Evolutionary conservation across 495 filamentous ascomycete genomes (phyloP).

Genomic region (Symbiotaphrina buchneri): DNA sequence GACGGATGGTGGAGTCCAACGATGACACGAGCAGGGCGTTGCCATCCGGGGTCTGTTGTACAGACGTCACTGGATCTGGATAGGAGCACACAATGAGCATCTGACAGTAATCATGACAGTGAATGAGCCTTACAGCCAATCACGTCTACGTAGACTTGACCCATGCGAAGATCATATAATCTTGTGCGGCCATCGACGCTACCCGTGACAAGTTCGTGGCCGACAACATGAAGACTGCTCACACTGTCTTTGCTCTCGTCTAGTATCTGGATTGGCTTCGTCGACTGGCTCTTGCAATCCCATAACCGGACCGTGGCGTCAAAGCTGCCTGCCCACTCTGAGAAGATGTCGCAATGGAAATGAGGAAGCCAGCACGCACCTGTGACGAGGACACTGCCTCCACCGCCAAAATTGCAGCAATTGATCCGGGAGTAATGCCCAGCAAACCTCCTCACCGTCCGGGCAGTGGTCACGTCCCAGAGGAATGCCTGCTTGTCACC

Average conservation of each 20-base stretch:
- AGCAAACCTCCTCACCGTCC: constrained; percentile 49
- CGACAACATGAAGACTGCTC: constrained; percentile 29
- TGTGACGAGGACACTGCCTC: constrained; percentile 47
- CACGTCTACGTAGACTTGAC: constrained; percentile 49
- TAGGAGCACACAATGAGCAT: not conserved
- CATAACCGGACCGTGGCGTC: constrained; percentile 74
- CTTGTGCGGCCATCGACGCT: constrained; percentile 76
- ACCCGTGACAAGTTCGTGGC: constrained; percentile 37
- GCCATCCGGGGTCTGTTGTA: constrained; percentile 45
- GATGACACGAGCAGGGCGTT: constrained; percentile 52
- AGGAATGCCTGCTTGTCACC: constrained; percentile 79
- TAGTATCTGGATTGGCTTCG: constrained; percentile 58
- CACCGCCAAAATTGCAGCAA: constrained; percentile 51
- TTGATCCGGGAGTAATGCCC: constrained; percentile 59
- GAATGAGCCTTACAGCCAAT: constrained; percentile 21
- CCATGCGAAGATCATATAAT: constrained; percentile 74
- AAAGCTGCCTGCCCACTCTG: constrained; percentile 29
- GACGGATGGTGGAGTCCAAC: constrained; percentile 51
- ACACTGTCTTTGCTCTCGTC: constrained; percentile 62
- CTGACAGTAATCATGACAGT: not conserved
- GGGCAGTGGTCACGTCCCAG: constrained; percentile 73
- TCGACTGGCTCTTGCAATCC: constrained; percentile 40
- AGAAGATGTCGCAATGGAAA: not conserved
- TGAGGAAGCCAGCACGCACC: constrained; percentile 14
- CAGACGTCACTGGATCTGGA: constrained; percentile 32